These are phyloP conservation scores for Melaleuca quinquenervia DNA, from an alignment of 345 rosid species.

Conservation along the genomic window DNA sequence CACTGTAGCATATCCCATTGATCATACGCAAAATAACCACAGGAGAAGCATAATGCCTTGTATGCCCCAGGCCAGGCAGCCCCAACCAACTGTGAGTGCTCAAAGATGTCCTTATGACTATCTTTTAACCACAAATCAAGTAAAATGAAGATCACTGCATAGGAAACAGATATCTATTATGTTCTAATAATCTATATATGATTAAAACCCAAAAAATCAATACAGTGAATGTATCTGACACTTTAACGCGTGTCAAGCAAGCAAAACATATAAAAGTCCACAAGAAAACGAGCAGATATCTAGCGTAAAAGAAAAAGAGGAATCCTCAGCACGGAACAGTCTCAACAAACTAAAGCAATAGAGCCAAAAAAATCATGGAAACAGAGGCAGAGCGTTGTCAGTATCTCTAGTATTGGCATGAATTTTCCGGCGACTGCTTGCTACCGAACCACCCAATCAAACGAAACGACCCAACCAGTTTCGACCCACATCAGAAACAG, in stretches of 20 bases:
- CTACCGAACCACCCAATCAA: not conserved
- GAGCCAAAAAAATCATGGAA: not conserved
- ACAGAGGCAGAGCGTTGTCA: not conserved
- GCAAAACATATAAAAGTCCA: not conserved
- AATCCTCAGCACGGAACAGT: not conserved
- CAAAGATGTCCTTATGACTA: slow-evolving; percentile 46
- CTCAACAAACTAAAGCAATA: not conserved
- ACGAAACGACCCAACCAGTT: not conserved
- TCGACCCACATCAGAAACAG: not conserved
- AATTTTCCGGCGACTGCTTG: not conserved
- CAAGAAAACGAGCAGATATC: not conserved
- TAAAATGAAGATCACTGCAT: slow-evolving; percentile 64
- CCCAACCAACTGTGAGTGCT: slow-evolving; percentile 56
- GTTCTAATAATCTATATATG: not conserved
- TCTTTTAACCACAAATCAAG: slow-evolving; percentile 33
- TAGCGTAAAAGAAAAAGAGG: not conserved
- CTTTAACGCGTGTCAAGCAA: not conserved
- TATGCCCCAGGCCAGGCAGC: slow-evolving; percentile 76
- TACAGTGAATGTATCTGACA: not conserved
- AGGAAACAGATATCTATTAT: not conserved
- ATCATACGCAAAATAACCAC: slow-evolving; percentile 95
- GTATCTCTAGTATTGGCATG: not conserved
- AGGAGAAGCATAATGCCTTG: slow-evolving; percentile 72
- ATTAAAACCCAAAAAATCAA: not conserved
- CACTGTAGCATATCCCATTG: slow-evolving; percentile 86